Conservation (phyloP, 805 yeast species). For the Saccharomycopsis lassenensis region DNA sequence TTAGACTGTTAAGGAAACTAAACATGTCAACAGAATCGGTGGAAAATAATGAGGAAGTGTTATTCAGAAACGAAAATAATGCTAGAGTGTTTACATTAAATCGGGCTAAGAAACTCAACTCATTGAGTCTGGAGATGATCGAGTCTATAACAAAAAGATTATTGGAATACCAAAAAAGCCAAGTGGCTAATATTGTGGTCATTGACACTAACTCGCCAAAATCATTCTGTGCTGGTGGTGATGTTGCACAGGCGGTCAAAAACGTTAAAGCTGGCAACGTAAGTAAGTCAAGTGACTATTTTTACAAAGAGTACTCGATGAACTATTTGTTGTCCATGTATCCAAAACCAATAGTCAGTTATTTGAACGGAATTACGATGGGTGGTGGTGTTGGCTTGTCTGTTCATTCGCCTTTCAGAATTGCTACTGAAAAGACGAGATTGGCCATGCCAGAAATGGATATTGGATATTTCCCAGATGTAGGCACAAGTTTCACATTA, state of each 20-base stretch:
- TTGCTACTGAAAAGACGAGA: slow-evolving; percentile 84
- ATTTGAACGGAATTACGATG: slow-evolving; percentile 90
- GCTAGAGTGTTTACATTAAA: slow-evolving; percentile 69
- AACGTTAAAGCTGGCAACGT: slow-evolving; percentile 39
- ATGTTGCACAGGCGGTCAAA: slow-evolving; percentile 70
- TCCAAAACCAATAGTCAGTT: slow-evolving; percentile 68
- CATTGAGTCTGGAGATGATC: slow-evolving; percentile 71
- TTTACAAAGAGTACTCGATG: slow-evolving; percentile 70
- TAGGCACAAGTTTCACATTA: slow-evolving; percentile 84
- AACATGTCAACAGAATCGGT: too few relatives aligned
- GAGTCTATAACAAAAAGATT: slow-evolving; percentile 59
- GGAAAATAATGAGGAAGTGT: slow-evolving; percentile 9
- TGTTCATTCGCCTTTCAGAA: slow-evolving; percentile 83
- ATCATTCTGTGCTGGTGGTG: slow-evolving; percentile 95
- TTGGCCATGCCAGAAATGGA: slow-evolving; percentile 98
- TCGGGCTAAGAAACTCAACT: slow-evolving; percentile 76
- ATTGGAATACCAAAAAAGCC: slow-evolving; percentile 64
- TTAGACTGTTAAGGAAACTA: too few relatives aligned
- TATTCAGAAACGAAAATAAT: slow-evolving; percentile 45
- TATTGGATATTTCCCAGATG: slow-evolving; percentile 94
- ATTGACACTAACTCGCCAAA: slow-evolving; percentile 42
- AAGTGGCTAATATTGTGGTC: slow-evolving; percentile 42
- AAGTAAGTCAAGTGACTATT: slow-evolving; percentile 48
- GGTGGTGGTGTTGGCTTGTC: slow-evolving; percentile 96
- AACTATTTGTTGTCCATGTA: slow-evolving; percentile 74